A percentile compares a stretch with the other conserved stretches of the same genome.
phyloP scores from a whole-genome alignment of 1,284 basidiomycete genomes.

The Irpex sp. region DNA sequence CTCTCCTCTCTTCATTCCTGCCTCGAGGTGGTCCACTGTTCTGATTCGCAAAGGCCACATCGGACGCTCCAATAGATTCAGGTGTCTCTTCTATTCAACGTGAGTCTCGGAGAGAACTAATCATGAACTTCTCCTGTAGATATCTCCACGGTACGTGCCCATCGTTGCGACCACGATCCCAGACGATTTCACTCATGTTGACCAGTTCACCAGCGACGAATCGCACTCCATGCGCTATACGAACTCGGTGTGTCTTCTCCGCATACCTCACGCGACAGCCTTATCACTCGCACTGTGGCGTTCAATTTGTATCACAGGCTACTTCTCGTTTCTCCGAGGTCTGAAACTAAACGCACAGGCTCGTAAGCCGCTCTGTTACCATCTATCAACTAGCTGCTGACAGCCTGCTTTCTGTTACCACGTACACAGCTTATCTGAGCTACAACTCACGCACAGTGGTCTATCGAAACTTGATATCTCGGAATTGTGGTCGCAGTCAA shows the following conservation, averaged over 20 bases:
- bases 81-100: background rate
- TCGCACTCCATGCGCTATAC: background rate
- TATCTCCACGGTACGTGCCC: no score
- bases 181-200: background rate
- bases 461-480: background rate
- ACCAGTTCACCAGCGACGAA: background rate
- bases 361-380: background rate
- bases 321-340: background rate
- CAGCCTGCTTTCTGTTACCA: background rate
- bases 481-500: background rate
- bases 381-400: background rate
- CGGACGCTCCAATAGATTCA: background rate
- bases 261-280: background rate
- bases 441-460: background rate
- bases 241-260: background rate
- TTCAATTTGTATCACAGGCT: background rate
- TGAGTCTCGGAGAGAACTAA: background rate
- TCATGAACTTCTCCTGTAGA: no score
- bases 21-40: background rate
- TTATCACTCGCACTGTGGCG: background rate
- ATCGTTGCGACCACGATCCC: background rate
- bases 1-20: background rate
- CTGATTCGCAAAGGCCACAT: background rate
- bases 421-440: background rate
- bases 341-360: background rate